phyloP scores from a whole-genome alignment of 306 rosid genomes.

The Rosa persica region DNA sequence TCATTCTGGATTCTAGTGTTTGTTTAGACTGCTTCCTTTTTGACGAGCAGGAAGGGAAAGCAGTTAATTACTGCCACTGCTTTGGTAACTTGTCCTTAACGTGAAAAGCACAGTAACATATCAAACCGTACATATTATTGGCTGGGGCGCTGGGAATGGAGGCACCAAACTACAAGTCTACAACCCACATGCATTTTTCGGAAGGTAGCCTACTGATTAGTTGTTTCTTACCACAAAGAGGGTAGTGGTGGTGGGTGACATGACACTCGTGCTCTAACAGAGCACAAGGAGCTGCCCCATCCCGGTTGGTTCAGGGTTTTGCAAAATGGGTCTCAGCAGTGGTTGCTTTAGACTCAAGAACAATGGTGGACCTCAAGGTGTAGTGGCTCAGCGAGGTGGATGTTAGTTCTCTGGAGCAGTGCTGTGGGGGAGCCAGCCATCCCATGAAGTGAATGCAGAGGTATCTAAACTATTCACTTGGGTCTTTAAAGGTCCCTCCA shows the following conservation, averaged over 20 bases:
- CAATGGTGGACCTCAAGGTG: conserved; percentile 42
- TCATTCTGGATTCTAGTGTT: conserved; percentile 19
- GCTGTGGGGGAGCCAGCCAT: conserved; percentile 1
- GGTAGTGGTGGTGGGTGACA: not conserved
- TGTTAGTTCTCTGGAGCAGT: not conserved
- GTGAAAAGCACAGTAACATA: not conserved
- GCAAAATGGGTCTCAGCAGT: conserved; percentile 20
- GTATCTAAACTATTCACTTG: conserved; percentile 24
- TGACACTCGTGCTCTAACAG: too few species aligned
- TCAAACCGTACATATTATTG: conserved; percentile 21
- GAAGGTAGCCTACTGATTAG: conserved; percentile 11
- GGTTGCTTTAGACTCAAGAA: not conserved
- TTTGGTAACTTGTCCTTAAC: conserved; percentile 3
- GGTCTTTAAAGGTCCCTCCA: conserved; percentile 6
- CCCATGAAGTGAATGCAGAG: conserved; percentile 15
- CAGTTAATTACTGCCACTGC: not conserved
- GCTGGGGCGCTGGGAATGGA: conserved; percentile 17
- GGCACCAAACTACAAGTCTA: conserved; percentile 31
- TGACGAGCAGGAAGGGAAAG: not conserved
- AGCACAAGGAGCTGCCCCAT: not conserved
- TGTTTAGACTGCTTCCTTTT: conserved; percentile 1
- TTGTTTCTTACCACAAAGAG: too few species aligned
- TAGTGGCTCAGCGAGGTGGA: conserved; percentile 15
- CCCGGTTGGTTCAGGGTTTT: not conserved
- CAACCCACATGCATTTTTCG: conserved; percentile 36